phyloP scores from a whole-genome alignment of 805 yeast species.

The Ogataea nonfermentans region DNA sequence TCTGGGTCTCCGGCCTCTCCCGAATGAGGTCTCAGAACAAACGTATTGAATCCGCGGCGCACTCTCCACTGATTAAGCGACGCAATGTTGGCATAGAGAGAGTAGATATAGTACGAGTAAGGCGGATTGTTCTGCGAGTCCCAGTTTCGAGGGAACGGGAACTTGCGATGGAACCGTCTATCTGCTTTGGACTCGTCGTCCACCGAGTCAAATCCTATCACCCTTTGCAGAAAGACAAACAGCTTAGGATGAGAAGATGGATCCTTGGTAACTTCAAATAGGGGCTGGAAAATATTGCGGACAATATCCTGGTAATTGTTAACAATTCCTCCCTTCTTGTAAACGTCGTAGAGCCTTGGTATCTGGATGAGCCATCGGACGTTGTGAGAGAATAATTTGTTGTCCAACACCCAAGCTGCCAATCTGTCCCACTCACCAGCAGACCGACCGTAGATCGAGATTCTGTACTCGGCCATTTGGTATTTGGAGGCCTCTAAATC shows the following conservation, averaged over 20 bases:
- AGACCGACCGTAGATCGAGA: constrained; percentile 90
- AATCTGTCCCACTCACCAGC: constrained; percentile 92
- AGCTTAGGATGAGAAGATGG: constrained; percentile 91
- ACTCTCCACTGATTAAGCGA: constrained; percentile 83
- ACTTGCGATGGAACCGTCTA: constrained; percentile 75
- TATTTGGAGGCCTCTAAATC: constrained; percentile 94
- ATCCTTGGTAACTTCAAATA: constrained; percentile 84
- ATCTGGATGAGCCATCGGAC: constrained; percentile 97
- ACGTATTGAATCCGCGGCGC: constrained; percentile 74
- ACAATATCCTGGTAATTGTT: constrained; percentile 72
- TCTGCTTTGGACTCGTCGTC: constrained; percentile 97
- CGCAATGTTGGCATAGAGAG: constrained; percentile 81
- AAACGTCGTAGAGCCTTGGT: constrained; percentile 89
- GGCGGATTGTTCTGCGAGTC: constrained; percentile 81
- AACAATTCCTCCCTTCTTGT: constrained; percentile 73
- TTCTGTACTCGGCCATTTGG: constrained; percentile 96
- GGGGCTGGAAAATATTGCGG: constrained; percentile 77
- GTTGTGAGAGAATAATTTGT: constrained; percentile 85
- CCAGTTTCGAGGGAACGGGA: constrained; percentile 88
- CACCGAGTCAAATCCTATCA: constrained; percentile 96
- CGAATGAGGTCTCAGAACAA: constrained; percentile 95
- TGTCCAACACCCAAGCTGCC: constrained; percentile 93
- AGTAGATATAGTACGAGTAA: constrained; percentile 92
- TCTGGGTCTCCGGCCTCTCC: constrained; percentile 99
- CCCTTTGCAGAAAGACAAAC: constrained; percentile 84